Base-by-base conservation (phyloP, 257 asterid genomes). In the Verbena officinalis region DNA sequence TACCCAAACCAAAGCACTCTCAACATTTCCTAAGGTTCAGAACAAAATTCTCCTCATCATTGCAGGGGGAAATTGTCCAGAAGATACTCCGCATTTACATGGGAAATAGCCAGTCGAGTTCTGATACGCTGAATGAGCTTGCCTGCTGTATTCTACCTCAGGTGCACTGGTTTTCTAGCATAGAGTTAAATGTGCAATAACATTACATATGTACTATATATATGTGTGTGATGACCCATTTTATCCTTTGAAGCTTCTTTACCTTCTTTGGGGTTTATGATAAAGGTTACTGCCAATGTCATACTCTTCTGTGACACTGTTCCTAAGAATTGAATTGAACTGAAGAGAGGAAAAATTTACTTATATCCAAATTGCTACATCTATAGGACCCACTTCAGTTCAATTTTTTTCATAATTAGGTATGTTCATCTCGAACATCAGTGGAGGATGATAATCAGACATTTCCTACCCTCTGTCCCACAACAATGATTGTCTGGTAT, bases 11-110 rank as follows among this genome's bases (percentile, higher is more conserved):
- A n/a, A 12, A 48, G 38, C 61, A 64, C 31, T 55, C 68, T 45
- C 56, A 55, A n/a, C 31, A n/a, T n/a, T 57, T 76, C 15, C 13
- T 14, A 42, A 40, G 31, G 52, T 56, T 30, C 34, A 24, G 36
- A 63, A 50, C 21, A 66, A 48, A n/a, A 39, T 65, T 70, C 17
- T 64, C 40, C 43, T 66, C 54, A 60, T 74, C 72, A 30, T 53
- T 81, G 80, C 84, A 90, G 97, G 96, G 95, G 59, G 91, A 90
- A 70, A 75, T 90, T 71, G 70, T 90, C 75, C 95, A 90, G 72
- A 90, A 77, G 83, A 78, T 87, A 68, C 93, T 90, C 53, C 90
- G 83, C 70, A 86, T 87, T 60, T 87, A 85, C 78, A 77, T 90
- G 84, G 83, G 76, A 33, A 78, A 90, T 65, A 69, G 81, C 70